Evolutionary conservation across 331 rosid genomes (phyloP).

Genomic region (Pyracantha coccinea): DNA sequence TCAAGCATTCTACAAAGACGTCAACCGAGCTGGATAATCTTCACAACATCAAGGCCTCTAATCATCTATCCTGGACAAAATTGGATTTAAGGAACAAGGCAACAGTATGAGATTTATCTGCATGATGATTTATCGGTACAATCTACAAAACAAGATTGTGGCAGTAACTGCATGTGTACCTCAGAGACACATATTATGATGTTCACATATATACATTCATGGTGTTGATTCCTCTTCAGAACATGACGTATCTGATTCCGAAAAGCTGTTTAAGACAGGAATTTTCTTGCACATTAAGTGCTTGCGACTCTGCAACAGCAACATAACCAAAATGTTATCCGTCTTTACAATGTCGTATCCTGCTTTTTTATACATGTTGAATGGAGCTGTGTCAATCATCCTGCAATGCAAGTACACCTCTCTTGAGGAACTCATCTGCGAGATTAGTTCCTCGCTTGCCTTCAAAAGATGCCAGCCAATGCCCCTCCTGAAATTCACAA

Average conservation of each 20-base stretch:
- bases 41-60: slow-evolving; percentile 5
- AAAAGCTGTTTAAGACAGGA: slow-evolving; percentile 29
- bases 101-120: not conserved
- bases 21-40: slow-evolving; percentile 16
- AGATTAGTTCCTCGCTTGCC: slow-evolving; percentile 83
- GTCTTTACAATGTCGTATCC: slow-evolving; percentile 64
- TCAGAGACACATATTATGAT: slow-evolving; percentile 15
- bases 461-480: slow-evolving; percentile 96
- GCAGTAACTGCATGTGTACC: slow-evolving; percentile 25
- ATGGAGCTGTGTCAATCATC: slow-evolving; percentile 75
- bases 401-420: slow-evolving; percentile 85
- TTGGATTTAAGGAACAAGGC: slow-evolving; percentile 1
- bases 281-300: slow-evolving; percentile 85
- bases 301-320: slow-evolving; percentile 83
- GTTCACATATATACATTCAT: slow-evolving; percentile 11
- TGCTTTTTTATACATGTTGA: slow-evolving; percentile 81
- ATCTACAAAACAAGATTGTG: not conserved
- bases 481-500: slow-evolving; percentile 63
- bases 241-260: slow-evolving; percentile 32
- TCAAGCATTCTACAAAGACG: slow-evolving; percentile 10
- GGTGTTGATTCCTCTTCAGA: slow-evolving; percentile 29
- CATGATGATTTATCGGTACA: no score
- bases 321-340: slow-evolving; percentile 58
- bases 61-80: slow-evolving; percentile 17
- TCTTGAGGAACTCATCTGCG: slow-evolving; percentile 54